phyloP scores from a whole-genome alignment of 163 green algal species.

The Chlamydomonas reinhardtii region DNA sequence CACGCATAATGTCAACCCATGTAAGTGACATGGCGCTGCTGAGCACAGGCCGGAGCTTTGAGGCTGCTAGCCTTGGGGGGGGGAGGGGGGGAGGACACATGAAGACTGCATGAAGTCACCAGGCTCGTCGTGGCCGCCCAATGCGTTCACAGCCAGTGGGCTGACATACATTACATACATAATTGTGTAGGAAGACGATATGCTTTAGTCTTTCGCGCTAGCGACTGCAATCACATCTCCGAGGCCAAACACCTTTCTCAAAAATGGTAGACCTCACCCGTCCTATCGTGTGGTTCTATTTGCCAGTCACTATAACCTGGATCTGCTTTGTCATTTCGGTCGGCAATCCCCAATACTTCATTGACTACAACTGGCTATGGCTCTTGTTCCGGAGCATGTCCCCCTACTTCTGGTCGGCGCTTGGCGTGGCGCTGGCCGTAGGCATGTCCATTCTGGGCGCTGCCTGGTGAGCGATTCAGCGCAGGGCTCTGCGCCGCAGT shows the following conservation, averaged over 20 bases:
- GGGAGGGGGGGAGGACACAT: too few relatives aligned
- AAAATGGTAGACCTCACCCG: conserved; percentile 28
- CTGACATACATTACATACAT: too few relatives aligned
- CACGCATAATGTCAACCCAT: too few relatives aligned
- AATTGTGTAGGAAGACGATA: too few relatives aligned
- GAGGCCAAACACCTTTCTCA: background rate
- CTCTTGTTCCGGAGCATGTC: conserved; percentile 94
- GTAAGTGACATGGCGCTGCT: too few relatives aligned
- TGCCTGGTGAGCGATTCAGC: conserved; percentile 88
- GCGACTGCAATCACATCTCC: too few relatives aligned
- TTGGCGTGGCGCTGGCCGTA: conserved; percentile 94
- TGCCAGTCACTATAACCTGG: conserved; percentile 61
- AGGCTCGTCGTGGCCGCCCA: too few relatives aligned
- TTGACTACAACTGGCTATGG: conserved; percentile 90
- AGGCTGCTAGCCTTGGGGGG: too few relatives aligned
- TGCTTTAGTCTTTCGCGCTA: too few relatives aligned
- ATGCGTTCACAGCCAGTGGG: too few relatives aligned
- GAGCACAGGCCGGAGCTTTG: too few relatives aligned
- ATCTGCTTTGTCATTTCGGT: conserved; percentile 74
- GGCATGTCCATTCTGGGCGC: conserved; percentile 96
- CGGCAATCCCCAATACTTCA: conserved; percentile 71
- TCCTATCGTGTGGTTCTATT: conserved; percentile 52
- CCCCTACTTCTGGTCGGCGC: conserved; percentile 94
- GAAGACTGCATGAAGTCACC: too few relatives aligned
- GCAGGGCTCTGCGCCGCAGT: background rate